Evolutionary conservation across 1,139 yeast species (phyloP).

Genomic region (Pichia sp.): DNA sequence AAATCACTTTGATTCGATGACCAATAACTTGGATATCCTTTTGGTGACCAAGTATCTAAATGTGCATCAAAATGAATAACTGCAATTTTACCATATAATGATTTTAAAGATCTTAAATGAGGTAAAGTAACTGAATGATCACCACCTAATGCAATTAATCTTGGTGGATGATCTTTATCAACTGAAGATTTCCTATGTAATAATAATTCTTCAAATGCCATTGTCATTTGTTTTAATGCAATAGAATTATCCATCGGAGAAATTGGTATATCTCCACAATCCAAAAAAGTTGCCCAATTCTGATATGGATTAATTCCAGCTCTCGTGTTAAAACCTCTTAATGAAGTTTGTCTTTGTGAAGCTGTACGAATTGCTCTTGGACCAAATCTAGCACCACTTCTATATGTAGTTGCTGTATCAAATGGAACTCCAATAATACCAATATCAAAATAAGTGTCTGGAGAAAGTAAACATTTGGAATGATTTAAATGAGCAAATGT

Average conservation of each 20-base stretch:
- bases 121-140: slow-evolving; percentile 73
- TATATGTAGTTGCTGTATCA: slow-evolving; percentile 68
- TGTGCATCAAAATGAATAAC: slow-evolving; percentile 77
- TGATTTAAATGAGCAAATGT: slow-evolving; percentile 70
- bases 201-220: slow-evolving; percentile 57
- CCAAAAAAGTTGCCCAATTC: slow-evolving; percentile 62
- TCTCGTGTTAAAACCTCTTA: slow-evolving; percentile 63
- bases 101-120: slow-evolving; percentile 55
- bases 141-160: slow-evolving; percentile 67
- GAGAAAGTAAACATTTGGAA: slow-evolving; percentile 48
- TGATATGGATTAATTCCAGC: slow-evolving; percentile 62
- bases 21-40: slow-evolving; percentile 63
- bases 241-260: slow-evolving; percentile 69
- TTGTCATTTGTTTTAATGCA: slow-evolving; percentile 66
- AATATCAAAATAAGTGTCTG: slow-evolving; percentile 48
- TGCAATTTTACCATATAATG: slow-evolving; percentile 57
- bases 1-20: slow-evolving; percentile 55
- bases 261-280: slow-evolving; percentile 79
- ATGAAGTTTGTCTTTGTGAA: slow-evolving; percentile 62
- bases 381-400: slow-evolving; percentile 78
- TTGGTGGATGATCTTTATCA: slow-evolving; percentile 39
- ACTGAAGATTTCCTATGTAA: slow-evolving; percentile 26
- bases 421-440: slow-evolving; percentile 73
- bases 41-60: slow-evolving; percentile 76
- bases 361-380: slow-evolving; percentile 71